Percentiles rank a stretch among this genome's conserved stretches.
phyloP scores from a whole-genome alignment of 2,329 filamentous ascomycete species.

The Calonectria pauciramosa region DNA sequence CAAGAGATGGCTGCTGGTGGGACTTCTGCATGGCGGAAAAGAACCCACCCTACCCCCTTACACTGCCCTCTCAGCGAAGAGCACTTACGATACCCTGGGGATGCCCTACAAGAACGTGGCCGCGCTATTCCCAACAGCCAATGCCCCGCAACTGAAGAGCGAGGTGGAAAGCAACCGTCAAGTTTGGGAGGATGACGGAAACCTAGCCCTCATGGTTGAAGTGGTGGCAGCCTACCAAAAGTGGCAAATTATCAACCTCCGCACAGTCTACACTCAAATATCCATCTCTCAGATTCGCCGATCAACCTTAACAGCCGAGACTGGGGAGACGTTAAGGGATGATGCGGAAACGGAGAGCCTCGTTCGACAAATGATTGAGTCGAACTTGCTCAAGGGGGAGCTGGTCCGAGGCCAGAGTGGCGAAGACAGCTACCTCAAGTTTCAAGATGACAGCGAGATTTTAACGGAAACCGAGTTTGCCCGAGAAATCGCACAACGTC shows the following conservation, averaged over 20 bases:
- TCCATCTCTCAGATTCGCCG: constrained; percentile 66
- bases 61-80: constrained; percentile 66
- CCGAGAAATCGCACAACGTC: constrained; percentile 57
- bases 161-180: constrained; percentile 71
- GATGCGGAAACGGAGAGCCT: constrained; percentile 62
- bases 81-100: constrained; percentile 69
- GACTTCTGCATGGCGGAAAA: constrained; percentile 78
- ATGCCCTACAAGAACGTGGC: constrained; percentile 81
- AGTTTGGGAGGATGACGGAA: constrained; percentile 80
- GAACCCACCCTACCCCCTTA: constrained; percentile 68
- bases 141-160: constrained; percentile 70
- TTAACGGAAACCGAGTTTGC: constrained; percentile 67
- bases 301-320: constrained; percentile 68
- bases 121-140: constrained; percentile 72
- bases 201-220: constrained; percentile 77
- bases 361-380: constrained; percentile 68
- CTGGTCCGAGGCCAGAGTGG: constrained; percentile 62
- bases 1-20: constrained; percentile 89
- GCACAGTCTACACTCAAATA: constrained; percentile 76
- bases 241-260: constrained; percentile 81
- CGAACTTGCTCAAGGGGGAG: constrained; percentile 65
- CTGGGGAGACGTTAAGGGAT: constrained; percentile 57
- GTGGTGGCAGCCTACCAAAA: constrained; percentile 80
- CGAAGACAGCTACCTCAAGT: constrained; percentile 63
- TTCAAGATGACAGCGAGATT: constrained; percentile 57